These are phyloP conservation scores for Pelargonium hybrid DNA, from an alignment of 441 rosid genomes.

Conservation along the genomic window DNA sequence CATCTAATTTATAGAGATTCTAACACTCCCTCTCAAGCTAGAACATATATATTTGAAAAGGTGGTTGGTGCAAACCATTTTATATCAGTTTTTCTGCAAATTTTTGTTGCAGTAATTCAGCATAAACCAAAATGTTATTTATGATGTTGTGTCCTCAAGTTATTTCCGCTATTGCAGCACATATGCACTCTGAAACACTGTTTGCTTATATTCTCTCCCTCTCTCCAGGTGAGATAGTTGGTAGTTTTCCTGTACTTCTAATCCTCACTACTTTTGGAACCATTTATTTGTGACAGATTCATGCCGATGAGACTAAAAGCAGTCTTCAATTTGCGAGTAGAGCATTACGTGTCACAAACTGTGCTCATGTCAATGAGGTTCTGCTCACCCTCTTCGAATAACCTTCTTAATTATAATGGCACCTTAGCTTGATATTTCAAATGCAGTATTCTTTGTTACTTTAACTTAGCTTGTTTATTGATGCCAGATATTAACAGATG, in stretches of 20 bases:
- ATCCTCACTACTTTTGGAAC: constrained; percentile 5
- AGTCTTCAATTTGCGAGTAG: constrained; percentile 96
- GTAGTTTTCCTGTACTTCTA: not conserved
- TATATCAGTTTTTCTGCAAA: not conserved
- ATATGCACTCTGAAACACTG: not conserved
- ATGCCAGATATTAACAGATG: constrained; percentile 77
- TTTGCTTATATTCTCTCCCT: not conserved
- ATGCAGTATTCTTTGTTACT: constrained; percentile 3
- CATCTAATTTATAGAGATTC: too few relatives aligned
- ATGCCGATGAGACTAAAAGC: constrained; percentile 91
- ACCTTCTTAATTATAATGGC: not conserved
- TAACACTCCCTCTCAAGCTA: too few relatives aligned
- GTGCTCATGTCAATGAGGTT: constrained; percentile 96
- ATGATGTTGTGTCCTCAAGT: too few relatives aligned
- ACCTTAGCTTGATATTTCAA: not conserved
- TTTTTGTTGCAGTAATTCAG: not conserved
- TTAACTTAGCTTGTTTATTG: constrained; percentile 16
- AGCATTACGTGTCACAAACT: constrained; percentile 82
- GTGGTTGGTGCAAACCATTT: not conserved
- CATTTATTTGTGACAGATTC: constrained; percentile 46
- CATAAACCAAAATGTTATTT: not conserved
- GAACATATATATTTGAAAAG: not conserved
- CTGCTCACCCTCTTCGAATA: constrained; percentile 14
- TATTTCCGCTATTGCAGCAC: not conserved
- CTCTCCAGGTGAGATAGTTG: not conserved